These are phyloP conservation scores for Brasilioporus rufonigricans DNA, from an alignment of 768 basidiomycete species.

Conservation along the genomic window DNA sequence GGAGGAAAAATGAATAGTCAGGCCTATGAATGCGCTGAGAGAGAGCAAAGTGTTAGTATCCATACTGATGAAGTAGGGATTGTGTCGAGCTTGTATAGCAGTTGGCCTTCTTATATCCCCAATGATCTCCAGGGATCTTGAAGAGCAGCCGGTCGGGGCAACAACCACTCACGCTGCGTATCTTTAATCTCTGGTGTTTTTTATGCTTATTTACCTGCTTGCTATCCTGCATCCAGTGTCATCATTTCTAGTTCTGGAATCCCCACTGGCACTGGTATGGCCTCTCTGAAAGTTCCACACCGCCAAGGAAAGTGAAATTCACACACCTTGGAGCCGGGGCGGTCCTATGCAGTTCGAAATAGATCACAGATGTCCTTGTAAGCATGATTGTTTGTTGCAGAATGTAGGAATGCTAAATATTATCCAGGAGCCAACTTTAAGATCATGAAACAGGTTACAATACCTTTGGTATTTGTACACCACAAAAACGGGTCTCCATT, in stretches of 20 bases:
- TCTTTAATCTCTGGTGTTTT: too few species aligned
- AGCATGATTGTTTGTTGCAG: too few species aligned
- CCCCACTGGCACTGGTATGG: too few species aligned
- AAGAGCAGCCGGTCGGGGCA: neutral
- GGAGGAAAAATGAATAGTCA: neutral
- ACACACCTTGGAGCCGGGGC: too few species aligned
- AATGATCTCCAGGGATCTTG: neutral
- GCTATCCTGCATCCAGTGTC: neutral
- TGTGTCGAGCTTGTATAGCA: neutral
- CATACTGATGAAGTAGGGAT: neutral
- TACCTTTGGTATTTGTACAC: neutral
- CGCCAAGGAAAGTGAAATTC: too few species aligned
- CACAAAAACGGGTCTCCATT: too few species aligned
- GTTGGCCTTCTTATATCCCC: neutral
- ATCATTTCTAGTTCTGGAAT: neutral
- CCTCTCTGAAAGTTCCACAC: too few species aligned
- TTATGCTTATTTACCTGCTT: too few species aligned
- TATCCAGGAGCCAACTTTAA: neutral
- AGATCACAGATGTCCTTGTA: too few species aligned
- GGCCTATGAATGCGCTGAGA: neutral
- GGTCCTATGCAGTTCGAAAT: too few species aligned
- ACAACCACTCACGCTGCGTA: neutral
- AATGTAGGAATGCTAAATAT: too few species aligned
- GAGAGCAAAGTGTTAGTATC: constrained; percentile 2
- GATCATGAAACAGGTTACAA: neutral